Evolutionary conservation across 2,329 filamentous ascomycete species (phyloP).

Genomic region (Beauveria pseudobassiana): DNA sequence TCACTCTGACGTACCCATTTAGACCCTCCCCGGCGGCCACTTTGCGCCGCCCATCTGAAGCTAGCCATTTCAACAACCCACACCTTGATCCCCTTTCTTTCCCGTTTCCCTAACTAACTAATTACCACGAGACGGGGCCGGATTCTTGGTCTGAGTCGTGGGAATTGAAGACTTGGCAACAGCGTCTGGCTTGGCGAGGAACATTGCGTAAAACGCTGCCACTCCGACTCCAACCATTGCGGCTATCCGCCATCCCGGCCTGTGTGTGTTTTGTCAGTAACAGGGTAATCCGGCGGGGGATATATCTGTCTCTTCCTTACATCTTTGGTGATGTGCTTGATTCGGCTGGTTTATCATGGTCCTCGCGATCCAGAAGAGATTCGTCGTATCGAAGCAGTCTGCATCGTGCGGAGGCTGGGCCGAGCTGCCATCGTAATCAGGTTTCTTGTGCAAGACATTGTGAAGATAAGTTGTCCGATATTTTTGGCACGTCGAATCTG

Average conservation of each 20-base stretch:
- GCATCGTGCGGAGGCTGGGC: background rate
- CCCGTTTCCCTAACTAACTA: background rate
- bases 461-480: no score
- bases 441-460: no score
- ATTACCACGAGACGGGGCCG: background rate
- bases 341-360: background rate
- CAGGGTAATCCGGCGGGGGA: no score
- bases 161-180: background rate
- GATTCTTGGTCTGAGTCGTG: conserved; percentile 1
- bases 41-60: background rate
- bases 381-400: background rate
- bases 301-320: background rate
- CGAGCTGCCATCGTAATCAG: background rate
- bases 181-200: background rate
- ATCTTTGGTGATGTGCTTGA: background rate
- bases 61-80: background rate
- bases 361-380: background rate
- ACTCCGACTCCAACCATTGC: background rate
- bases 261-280: background rate
- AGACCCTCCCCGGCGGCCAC: no score
- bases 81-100: background rate
- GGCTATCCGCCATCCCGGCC: conserved; percentile 4
- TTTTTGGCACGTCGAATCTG: no score
- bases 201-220: background rate
- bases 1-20: no score